A percentile compares a stretch with the other conserved stretches of the same genome.
phyloP scores from a whole-genome alignment of 108 stramenopile species.

The Fistulifera pelliculosa region DNA sequence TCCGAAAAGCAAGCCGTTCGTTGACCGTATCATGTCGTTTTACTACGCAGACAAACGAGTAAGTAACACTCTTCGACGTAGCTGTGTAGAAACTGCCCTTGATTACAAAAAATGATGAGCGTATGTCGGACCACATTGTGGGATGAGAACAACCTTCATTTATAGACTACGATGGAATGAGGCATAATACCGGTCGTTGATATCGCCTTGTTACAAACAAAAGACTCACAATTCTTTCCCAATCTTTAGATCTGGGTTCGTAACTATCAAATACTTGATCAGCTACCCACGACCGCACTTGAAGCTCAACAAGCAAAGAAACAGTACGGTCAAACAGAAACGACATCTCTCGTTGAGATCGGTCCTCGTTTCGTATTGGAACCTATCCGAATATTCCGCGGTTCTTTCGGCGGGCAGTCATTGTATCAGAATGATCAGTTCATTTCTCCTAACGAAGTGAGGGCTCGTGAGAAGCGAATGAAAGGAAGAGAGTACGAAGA shows the following conservation, averaged over 20 bases:
- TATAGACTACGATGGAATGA: conserved; percentile 91
- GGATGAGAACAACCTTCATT: conserved; percentile 55
- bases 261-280: conserved; percentile 96
- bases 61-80: conserved; percentile 11
- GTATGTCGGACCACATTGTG: conserved; percentile 76
- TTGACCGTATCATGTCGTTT: conserved; percentile 95
- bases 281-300: conserved; percentile 66
- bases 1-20: conserved; percentile 98
- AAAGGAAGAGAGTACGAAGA: conserved; percentile 70
- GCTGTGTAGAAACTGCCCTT: conserved; percentile 32
- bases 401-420: conserved; percentile 97
- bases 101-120: conserved; percentile 89
- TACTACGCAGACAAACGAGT: conserved; percentile 92
- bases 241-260: conserved; percentile 95
- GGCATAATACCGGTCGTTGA: conserved; percentile 13
- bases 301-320: conserved; percentile 76
- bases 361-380: conserved; percentile 97
- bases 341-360: conserved; percentile 94
- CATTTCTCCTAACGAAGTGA: conserved; percentile 86
- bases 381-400: conserved; percentile 94
- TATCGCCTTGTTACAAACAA: too few relatives aligned
- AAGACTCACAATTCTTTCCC: background rate
- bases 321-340: conserved; percentile 52
- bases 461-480: conserved; percentile 60
- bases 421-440: conserved; percentile 88